phyloP scores from a whole-genome alignment of 179 eudicot species.

The Beta lomatogona region DNA sequence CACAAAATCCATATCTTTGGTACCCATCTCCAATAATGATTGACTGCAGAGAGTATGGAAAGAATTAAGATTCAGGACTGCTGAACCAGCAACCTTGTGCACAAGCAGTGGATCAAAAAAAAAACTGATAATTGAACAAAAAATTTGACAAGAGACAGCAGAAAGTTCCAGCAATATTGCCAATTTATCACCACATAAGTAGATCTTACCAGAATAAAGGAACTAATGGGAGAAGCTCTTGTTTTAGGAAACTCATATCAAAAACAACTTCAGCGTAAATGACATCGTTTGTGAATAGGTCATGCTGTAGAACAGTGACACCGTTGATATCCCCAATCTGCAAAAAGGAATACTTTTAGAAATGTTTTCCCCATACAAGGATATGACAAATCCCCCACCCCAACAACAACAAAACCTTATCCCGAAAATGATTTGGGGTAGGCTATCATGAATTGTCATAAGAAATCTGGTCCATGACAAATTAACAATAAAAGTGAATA shows the following conservation, averaged over 20 bases:
- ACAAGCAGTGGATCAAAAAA: background rate
- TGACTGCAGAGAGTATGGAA: slow-evolving; percentile 41
- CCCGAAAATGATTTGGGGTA: too few relatives aligned
- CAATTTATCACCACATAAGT: background rate
- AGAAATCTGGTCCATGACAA: too few relatives aligned
- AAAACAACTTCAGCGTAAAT: slow-evolving; percentile 86
- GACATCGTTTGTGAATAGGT: slow-evolving; percentile 94
- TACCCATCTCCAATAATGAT: slow-evolving; percentile 98
- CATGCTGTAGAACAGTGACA: slow-evolving; percentile 81
- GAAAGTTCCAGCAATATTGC: background rate
- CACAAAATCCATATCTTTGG: slow-evolving; percentile 93
- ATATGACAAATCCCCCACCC: background rate
- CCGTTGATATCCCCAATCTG: slow-evolving; percentile 87
- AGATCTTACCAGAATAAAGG: slow-evolving; percentile 87
- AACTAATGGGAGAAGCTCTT: slow-evolving; percentile 84
- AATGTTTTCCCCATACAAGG: slow-evolving; percentile 19
- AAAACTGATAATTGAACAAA: background rate
- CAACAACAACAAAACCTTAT: background rate
- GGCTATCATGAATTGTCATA: too few relatives aligned
- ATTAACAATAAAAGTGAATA: too few relatives aligned
- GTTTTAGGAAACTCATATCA: slow-evolving; percentile 80
- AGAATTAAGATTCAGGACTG: slow-evolving; percentile 7
- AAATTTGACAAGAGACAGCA: background rate
- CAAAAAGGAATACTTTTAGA: slow-evolving; percentile 23
- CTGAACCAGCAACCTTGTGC: background rate